Base-by-base conservation (phyloP, 1,284 basidiomycete genomes). In the Ustilago shanxiensis region DNA sequence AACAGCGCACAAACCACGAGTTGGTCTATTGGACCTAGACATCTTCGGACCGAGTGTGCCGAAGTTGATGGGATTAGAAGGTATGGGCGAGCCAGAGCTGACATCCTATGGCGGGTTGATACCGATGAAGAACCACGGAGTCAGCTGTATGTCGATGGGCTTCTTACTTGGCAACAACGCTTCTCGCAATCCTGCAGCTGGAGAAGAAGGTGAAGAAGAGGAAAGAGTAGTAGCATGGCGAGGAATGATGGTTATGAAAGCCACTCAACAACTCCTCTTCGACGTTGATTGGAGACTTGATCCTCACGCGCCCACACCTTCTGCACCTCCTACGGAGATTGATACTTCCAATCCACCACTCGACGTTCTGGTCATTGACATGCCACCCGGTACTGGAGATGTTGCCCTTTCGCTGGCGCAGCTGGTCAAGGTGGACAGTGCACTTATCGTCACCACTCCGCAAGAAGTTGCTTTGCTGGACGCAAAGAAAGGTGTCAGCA, bases 231-330 rank as follows among this genome's bases (percentile, higher is more conserved):
- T 98, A 20, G 94, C 96, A 26, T 99, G 96, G 96, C 90, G 96
- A 41, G 96, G 96, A 1, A 90, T 98, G 55, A 98, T 99, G 96
- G 97, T 99, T 1, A 95, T 97, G 88, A 99, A 99, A 85, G 95
- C 96, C 26, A 95, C 96, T 0, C 96, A 98, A 86, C 94, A 99
- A 85, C 89, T 99, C 0, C 89, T 98, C 0, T 98, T 99, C 83
- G 95, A 98, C 79, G 95, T 98, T 2, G 96, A 98, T 85, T 99
- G 97, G 96, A 72, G 87, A 7, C 66, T 68, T 4, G 56, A 74
- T 14, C 72, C 74, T 1, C 57, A 39, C 18, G 60, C 74, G 35
- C 24, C 60, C 2, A 28, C 57, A n/a, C 26, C 63, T 14, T 41
- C 52, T 9, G 49, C 54, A 13, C 49, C 66, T 13, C 22, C 20